Evolutionary conservation across 176 grass and related monocot genomes (phyloP), one percentile per base, ranked within the genome.

Genomic region (Alloteropsis semialata): DNA sequence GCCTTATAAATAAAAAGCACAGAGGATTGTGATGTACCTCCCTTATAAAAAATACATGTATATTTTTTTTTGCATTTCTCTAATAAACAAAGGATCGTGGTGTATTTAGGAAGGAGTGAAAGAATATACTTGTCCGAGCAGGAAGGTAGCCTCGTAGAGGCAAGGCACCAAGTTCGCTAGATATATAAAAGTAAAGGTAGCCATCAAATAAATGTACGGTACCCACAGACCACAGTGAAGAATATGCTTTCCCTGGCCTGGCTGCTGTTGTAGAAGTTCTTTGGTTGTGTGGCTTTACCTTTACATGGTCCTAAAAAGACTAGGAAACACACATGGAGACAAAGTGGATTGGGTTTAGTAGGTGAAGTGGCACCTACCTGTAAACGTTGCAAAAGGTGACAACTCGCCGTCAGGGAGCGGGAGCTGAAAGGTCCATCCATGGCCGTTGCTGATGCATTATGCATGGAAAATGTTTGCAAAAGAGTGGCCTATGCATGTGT

Each of bases 201-300:
- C 21, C 21, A 25, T 67, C 57, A 72, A 18, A 65, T 5, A 63
- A 5, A 45, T 12, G 27, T 37, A 80, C 46, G 14, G 36, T 43
- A 39, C 17, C 28, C 29, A 44, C 18, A 75, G 39, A 10, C 28
- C 29, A 44, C 18, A 75, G 39, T 10, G 12, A 79, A 36, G 66
- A 78, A 83, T 79, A 79, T 84, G 28, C 74, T 65, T 78, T 81
- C 29, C 84, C 59, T 67, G n/a, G 11, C 8, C 33, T 39, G 1
- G 33, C 8, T 27, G 54, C 75, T 37, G 58, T 24, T 32, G 30
- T 32, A 60, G 18, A 49, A 25, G 55, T 77, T 18, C 49, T 60
- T 28, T 8, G 10, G 34, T 3, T 27, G 24, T 18, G 34, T 60
- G 34, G 10, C 38, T 75, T 71, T 51, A 63, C 56, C 6, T 75